Conservation (phyloP, 371 early-diverging fungal genomes). For the Actinomortierella ambigua region DNA sequence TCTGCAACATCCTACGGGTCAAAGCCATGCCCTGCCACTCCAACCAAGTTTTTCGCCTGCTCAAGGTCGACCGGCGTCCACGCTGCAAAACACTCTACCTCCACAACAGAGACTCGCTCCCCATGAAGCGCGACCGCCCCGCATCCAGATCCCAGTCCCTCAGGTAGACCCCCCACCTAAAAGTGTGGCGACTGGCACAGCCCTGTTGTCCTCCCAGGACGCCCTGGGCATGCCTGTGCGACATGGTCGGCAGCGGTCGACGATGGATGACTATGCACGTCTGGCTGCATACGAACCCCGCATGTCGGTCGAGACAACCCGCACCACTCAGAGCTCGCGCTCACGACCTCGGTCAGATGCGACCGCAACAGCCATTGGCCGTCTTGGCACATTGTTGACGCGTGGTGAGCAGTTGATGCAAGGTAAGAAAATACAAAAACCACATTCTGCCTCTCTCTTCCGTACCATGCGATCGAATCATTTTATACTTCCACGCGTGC, state of each 20-base stretch:
- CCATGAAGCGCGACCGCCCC: too few species aligned
- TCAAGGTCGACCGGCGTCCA: too few species aligned
- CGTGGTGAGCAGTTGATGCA: conserved; percentile 33
- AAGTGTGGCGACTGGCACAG: conserved; percentile 4
- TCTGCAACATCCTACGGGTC: too few species aligned
- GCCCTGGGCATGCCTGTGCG: not conserved
- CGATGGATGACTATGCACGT: not conserved
- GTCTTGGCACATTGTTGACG: conserved; percentile 24
- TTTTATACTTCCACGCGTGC: not conserved
- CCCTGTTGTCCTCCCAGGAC: conserved; percentile 3
- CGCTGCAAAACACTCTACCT: too few species aligned
- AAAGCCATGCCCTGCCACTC: too few species aligned
- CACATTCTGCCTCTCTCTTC: not conserved
- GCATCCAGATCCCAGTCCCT: conserved; percentile 8
- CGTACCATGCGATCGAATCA: not conserved
- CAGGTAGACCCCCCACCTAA: not conserved
- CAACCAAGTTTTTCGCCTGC: too few species aligned
- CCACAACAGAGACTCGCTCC: too few species aligned
- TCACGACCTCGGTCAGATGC: conserved; percentile 40
- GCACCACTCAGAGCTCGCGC: conserved; percentile 12
- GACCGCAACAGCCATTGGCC: conserved; percentile 42
- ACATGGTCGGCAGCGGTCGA: not conserved
- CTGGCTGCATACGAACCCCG: not conserved
- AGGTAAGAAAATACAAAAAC: conserved; percentile 13
- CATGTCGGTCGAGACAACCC: not conserved